Conservation (phyloP, 345 rosid genomes). For the Draba incana region DNA sequence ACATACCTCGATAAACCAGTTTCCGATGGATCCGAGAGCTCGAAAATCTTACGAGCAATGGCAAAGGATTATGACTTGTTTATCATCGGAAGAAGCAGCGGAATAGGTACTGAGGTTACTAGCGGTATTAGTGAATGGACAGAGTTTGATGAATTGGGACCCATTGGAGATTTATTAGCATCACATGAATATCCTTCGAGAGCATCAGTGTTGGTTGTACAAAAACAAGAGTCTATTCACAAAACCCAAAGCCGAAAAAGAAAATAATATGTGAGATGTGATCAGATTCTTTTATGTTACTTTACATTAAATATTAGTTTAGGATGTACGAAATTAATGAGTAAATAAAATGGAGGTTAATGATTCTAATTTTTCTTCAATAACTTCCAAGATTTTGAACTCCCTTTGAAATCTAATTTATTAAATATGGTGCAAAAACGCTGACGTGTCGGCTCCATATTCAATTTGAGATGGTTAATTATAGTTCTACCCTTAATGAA, state of each 20-base stretch:
- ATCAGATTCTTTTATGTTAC: neutral
- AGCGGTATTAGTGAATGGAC: slow-evolving; percentile 56
- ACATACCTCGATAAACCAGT: slow-evolving; percentile 35
- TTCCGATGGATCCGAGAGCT: slow-evolving; percentile 49
- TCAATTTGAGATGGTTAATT: no score
- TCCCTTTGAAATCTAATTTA: neutral
- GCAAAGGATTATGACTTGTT: slow-evolving; percentile 46
- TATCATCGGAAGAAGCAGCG: slow-evolving; percentile 52
- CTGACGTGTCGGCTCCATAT: no score
- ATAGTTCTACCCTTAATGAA: no score
- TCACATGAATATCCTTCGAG: slow-evolving; percentile 48
- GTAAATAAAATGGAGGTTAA: neutral
- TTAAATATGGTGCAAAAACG: no score
- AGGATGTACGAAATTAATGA: neutral
- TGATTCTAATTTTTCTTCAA: slow-evolving; percentile 1
- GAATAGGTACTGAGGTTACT: slow-evolving; percentile 40
- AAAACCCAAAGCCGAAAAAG: slow-evolving; percentile 10
- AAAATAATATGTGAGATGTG: slow-evolving; percentile 9
- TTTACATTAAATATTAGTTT: slow-evolving; percentile 7
- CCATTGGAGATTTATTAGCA: slow-evolving; percentile 62
- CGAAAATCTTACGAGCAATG: slow-evolving; percentile 38
- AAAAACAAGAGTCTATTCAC: slow-evolving; percentile 37
- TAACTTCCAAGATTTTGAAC: slow-evolving; percentile 10
- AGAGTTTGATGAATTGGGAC: slow-evolving; percentile 64
- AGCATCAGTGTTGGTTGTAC: slow-evolving; percentile 44